phyloP scores from a whole-genome alignment of 495 filamentous ascomycete genomes.

The Evansstolkia leycettana region DNA sequence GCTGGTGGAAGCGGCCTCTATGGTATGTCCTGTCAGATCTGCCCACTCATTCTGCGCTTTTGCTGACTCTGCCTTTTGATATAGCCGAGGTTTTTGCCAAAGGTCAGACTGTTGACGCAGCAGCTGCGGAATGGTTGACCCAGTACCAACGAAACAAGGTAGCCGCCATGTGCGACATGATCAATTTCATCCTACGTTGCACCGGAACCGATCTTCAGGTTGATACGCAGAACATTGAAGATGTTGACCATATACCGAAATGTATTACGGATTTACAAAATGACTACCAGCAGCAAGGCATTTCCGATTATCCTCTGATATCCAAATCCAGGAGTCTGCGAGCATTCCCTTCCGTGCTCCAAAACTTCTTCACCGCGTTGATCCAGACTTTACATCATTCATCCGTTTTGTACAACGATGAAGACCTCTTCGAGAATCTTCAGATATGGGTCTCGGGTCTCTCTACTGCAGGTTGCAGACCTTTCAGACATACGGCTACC shows the following conservation, averaged over 20 bases:
- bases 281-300: slow-evolving; percentile 62
- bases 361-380: slow-evolving; percentile 64
- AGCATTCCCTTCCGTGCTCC: slow-evolving; percentile 62
- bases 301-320: slow-evolving; percentile 87
- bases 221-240: slow-evolving; percentile 64
- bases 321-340: slow-evolving; percentile 59
- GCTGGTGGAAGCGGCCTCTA: slow-evolving; percentile 61
- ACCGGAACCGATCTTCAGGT: slow-evolving; percentile 69
- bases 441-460: slow-evolving; percentile 75
- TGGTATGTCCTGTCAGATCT: slow-evolving; percentile 44
- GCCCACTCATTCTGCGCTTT: not conserved
- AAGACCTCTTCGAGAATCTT: slow-evolving; percentile 68
- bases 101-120: slow-evolving; percentile 53
- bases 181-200: slow-evolving; percentile 79
- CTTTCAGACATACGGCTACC: slow-evolving; percentile 88
- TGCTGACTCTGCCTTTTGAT: slow-evolving; percentile 8
- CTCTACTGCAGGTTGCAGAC: slow-evolving; percentile 69
- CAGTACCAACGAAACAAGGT: slow-evolving; percentile 57
- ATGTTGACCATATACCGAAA: slow-evolving; percentile 66
- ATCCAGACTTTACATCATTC: slow-evolving; percentile 63
- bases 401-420: slow-evolving; percentile 61
- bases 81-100: slow-evolving; percentile 73
- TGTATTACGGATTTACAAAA: slow-evolving; percentile 67
- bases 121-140: slow-evolving; percentile 70
- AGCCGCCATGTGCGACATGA: slow-evolving; percentile 62